These are phyloP conservation scores for Diospyros kaki DNA, from an alignment of 148 eudicot genomes.

Conservation along the genomic window DNA sequence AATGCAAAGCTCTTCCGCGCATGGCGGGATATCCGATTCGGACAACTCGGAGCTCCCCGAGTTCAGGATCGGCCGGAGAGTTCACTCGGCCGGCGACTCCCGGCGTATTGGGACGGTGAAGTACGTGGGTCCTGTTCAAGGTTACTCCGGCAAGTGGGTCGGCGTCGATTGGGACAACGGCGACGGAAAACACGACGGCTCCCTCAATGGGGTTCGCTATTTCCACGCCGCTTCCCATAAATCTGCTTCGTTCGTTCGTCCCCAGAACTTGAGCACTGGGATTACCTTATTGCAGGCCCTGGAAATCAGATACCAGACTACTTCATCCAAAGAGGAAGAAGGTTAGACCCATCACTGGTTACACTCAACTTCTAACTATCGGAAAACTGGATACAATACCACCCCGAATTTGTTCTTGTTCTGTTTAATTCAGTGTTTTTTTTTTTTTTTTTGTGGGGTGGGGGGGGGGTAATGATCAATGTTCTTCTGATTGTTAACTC, in stretches of 20 bases:
- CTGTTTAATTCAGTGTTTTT: too few relatives aligned
- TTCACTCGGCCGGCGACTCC: slow-evolving; percentile 47
- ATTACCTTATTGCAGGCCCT: slow-evolving; percentile 61
- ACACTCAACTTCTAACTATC: too few relatives aligned
- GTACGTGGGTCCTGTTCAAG: slow-evolving; percentile 62
- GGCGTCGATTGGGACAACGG: slow-evolving; percentile 93
- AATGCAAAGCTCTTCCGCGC: too few relatives aligned
- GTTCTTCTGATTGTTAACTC: not conserved
- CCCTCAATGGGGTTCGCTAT: slow-evolving; percentile 63
- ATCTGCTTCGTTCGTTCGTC: slow-evolving; percentile 70
- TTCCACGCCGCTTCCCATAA: slow-evolving; percentile 43
- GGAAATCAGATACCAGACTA: slow-evolving; percentile 46
- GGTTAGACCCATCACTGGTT: slow-evolving; percentile 21
- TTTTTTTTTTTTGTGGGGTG: not conserved
- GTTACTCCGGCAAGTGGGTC: slow-evolving; percentile 70
- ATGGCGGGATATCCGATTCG: not conserved
- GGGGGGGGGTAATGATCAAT: not conserved
- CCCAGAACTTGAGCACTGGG: slow-evolving; percentile 54
- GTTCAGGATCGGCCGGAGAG: slow-evolving; percentile 62
- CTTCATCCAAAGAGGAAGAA: slow-evolving; percentile 68
- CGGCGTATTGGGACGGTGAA: slow-evolving; percentile 71
- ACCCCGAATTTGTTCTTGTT: too few relatives aligned
- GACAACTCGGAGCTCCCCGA: slow-evolving; percentile 19
- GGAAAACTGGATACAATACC: too few relatives aligned
- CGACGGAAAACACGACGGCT: slow-evolving; percentile 82